Evolutionary conservation across 768 basidiomycete species (phyloP), one percentile per base, ranked within the genome.

Genomic region (Agaricus sinodeliciosus): DNA sequence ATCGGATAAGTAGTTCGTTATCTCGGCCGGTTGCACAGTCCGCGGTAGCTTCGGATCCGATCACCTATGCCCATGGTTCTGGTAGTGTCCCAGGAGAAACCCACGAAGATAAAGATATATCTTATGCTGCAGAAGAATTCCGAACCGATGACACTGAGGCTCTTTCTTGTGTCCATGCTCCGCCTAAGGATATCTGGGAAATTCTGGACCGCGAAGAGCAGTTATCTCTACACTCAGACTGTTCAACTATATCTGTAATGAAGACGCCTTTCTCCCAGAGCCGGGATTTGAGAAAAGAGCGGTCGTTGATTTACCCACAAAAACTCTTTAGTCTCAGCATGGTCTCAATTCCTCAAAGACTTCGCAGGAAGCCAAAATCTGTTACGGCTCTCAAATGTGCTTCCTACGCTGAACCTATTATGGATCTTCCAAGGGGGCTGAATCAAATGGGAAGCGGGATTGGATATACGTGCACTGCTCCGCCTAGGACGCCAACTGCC

Each of bases 401-500:
- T 15, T 55, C 58, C 25, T 62, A 61, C 15, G 60, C 63, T 16
- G 60, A 66, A 39, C 61, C 63, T 4, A 62, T 63, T 43, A 49
- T 61, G 36, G 63, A 72, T 44, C 64, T 82, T 13, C 81, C 80
- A 0, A 59, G 62, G 39, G 76, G 75, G 2, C 51, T 77, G 16
- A 70, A 73, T 61, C 72, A 75, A 39, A 73, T 76, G 37, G 78
- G 78, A 18, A 72, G 69, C 28, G 78, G 82, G 19, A 81, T 80
- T 45, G 78, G 78, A 5, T 81, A 75, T 59, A 75, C 67, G 25
- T 75, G 74, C 60, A 69, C 58, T 28, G 48, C 69, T 4, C 70
- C 70, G 8, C 42, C 25, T 68, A 25, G 3, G 13, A 16, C 22
- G 28, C 7, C 49, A 31, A 15, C 18, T 3, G 49, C 5, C 9